Evolutionary conservation across 2,329 filamentous ascomycete species (phyloP), one percentile per base, ranked within the genome.

Genomic region (Falciphora oryzae): DNA sequence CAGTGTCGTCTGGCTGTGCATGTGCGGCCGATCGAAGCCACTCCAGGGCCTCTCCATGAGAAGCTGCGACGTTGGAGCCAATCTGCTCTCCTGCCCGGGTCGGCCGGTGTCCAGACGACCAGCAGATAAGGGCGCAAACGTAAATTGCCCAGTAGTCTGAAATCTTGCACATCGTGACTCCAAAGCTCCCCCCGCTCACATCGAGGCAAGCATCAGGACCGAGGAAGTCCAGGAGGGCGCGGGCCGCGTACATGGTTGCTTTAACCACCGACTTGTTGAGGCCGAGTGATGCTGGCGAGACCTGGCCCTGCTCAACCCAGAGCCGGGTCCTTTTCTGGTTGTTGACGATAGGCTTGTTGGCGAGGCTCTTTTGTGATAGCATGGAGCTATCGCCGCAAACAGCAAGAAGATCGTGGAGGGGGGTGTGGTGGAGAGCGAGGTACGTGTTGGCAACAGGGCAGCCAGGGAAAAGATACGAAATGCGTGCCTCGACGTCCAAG

Each of bases 91-190:
- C 60, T n/a, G 7, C 28, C 29, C 67, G 65, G 29, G 56, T 63
- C 44, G 66, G 66, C 13, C 72, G 72, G 65, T 82, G 75, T 2
- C 79, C 78, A 67, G 81, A 83, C 1, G 84, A 83, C 85, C 85
- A 88, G 74, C 82, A 85, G 67, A 87, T 82, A 62, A 88, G 76
- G 10, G 82, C 76, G 67, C 83, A 85, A 10, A 83, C 80, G 69
- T 87, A 86, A 61, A 86, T 69, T 38, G 76, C 80, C 83, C 83
- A 85, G 69, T 82, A 84, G 67, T 83, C 78, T 2, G 79, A 80
- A 57, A 85, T 75, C 63, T 80, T 77, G 25, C 67, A 70, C 65
- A 74, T 72, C 69, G 70, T 71, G 22, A 10, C n/a, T 18, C n/a
- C 44, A 10, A 25, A 50, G 60, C 66, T 62, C 56, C 57, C 63